Base-by-base conservation (phyloP, 352 stramenopile species). In the Phytophthora citricola region DNA sequence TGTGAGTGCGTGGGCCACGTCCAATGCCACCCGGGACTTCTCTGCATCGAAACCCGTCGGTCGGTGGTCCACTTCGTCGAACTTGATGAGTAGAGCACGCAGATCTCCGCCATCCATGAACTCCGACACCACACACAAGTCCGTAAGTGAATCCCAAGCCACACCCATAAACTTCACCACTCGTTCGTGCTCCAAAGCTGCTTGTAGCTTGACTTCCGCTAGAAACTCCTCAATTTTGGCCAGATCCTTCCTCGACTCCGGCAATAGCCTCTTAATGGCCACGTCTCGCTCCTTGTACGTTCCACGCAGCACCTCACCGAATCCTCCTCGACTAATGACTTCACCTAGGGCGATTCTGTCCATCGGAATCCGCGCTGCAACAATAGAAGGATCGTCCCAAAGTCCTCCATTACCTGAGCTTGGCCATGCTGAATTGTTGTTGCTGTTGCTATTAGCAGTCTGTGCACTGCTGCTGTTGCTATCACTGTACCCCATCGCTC, bases 1-100 rank as follows among this genome's bases (percentile, higher is more conserved):
- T 17, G 69, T 80, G 11, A 92, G 75, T 29, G 73, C 81, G 44
- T 89, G 69, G 2, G 79, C 72, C 8, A 92, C 71, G 50, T 91
- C 76, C 36, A 87, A 58, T 11, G 78, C 81, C 6, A 92, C 78
- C 14, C 65, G 66, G 20, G 87, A 64, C 40, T 92, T 91, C 22
- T 68, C 51, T 0, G 63, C 58, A 40, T 90, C 69, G 36, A 92
- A 73, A 31, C 71, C 53, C 31, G 71, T 47, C 0, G 55, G 55
- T 12, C 53, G 69, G 10, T 56, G 59, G 9, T 75, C 57, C 31
- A 63, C 46, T 22, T 67, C 44, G 14, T 81, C 57, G 40, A 75
- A 82, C 2, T 55, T 59, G 20, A 71, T 44, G 7, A 89, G 43
- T 34, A 87, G 50, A 1, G 61, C 66, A 5, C 75, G 70, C 31